Evolutionary conservation across 2,329 filamentous ascomycete species (phyloP), one percentile per base, ranked within the genome.

Genomic region (Diaporthe nobilis): DNA sequence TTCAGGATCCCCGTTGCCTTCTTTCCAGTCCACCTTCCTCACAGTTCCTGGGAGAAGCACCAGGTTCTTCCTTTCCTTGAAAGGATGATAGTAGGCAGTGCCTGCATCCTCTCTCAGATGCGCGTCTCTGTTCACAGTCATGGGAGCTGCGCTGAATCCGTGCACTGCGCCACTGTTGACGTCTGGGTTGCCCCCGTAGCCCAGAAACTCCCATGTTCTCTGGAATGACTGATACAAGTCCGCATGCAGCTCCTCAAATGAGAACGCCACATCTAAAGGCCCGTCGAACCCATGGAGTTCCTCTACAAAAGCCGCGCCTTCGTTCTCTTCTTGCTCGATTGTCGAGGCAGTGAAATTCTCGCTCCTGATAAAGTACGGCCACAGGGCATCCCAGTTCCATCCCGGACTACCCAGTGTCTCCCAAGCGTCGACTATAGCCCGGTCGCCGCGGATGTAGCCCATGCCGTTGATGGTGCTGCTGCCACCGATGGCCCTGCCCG

Each of bases 391-490:
- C 55, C 55, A 60, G n/a, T 60, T 78, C 80, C 80, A 81, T 7
- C 78, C 79, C 0, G 78, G 74, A 58, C 83, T 84, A 1, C 83
- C 83, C 4, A 84, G 78, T 0, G 78, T 79, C 37, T 81, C 83
- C 83, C 83, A 84, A 47, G 80, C 80, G 75, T 85, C 80, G 60
- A 83, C 83, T 53, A 84, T 82, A 49, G 76, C 78, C 10, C 77
- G 78, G 15, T 80, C 77, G 3, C 81, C 82, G 6, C 83, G 79
- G 71, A 84, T 82, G 75, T 82, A 84, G 39, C 81, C 80, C 82
- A 84, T 82, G 61, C 87, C 85, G 77, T 89, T 88, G 42, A 89
- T 37, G 34, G 34, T 37, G 55, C 55, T 60, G 28, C 28, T 60
- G 17, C 55, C 55, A 2, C 55, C 55, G 34, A 60, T 60, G 28